Percentiles rank a stretch among this genome's conserved stretches.
These are phyloP conservation scores for Cystobasidium slooffiae DNA, from an alignment of 1,284 basidiomycete species.

Conservation along the genomic window DNA sequence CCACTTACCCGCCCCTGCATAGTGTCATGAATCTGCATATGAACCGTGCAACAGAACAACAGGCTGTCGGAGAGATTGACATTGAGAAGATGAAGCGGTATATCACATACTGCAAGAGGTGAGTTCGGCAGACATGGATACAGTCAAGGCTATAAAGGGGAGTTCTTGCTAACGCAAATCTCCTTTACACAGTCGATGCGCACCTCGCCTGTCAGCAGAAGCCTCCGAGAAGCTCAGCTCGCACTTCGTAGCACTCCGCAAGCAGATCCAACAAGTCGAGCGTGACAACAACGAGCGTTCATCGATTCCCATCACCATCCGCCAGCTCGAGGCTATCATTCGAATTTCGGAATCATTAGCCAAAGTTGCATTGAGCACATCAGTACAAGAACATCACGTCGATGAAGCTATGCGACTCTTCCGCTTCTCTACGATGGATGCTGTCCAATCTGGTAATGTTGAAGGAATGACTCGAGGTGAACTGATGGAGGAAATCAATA, in stretches of 20 bases:
- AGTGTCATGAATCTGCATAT: conserved; percentile 99
- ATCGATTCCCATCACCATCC: conserved; percentile 97
- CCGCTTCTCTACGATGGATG: conserved; percentile 99
- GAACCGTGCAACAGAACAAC: conserved; percentile 77
- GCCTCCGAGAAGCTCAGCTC: conserved; percentile 96
- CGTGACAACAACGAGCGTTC: conserved; percentile 95
- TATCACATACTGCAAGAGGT: conserved; percentile 94
- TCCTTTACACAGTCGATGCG: conserved; percentile 74
- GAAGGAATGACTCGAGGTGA: conserved; percentile 92
- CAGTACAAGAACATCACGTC: conserved; percentile 90
- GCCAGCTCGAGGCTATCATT: conserved; percentile 99
- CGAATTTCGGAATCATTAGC: conserved; percentile 97
- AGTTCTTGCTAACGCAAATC: conserved; percentile 14
- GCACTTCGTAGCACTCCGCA: conserved; percentile 92
- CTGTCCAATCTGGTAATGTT: conserved; percentile 87
- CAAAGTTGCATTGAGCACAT: conserved; percentile 85
- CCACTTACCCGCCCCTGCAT: conserved; percentile 61
- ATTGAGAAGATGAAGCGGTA: conserved; percentile 99
- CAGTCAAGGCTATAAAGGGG: too few species aligned
- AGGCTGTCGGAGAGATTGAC: conserved; percentile 87
- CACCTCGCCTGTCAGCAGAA: conserved; percentile 87
- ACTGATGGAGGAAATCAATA: conserved; percentile 89
- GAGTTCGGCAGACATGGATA: conserved; percentile 52
- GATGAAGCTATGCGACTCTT: conserved; percentile 98
- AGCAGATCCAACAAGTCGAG: conserved; percentile 95